Evolutionary conservation across 305 asterid genomes (phyloP).

Genomic region (Fraxinus latifolia): DNA sequence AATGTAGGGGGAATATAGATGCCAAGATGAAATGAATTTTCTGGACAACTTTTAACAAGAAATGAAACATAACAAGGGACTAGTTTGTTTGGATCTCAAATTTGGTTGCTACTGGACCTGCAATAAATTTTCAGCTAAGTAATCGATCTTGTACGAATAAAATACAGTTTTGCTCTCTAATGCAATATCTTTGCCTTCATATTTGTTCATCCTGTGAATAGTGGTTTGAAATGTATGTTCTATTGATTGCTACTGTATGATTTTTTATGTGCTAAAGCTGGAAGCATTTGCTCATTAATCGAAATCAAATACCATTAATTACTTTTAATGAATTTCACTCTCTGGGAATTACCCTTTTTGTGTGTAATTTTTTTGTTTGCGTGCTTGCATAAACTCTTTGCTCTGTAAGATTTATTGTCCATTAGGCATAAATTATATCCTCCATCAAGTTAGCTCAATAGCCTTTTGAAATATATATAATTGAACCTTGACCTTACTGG

Average conservation of each 20-base stretch:
- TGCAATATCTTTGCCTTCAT: background rate
- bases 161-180: background rate
- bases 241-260: background rate
- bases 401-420: background rate
- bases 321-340: background rate
- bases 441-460: background rate
- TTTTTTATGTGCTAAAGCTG: background rate
- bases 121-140: constrained; percentile 2
- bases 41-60: background rate
- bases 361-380: background rate
- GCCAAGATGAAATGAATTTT: constrained; percentile 5
- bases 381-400: background rate
- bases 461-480: background rate
- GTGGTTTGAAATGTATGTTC: background rate
- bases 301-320: background rate
- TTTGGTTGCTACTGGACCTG: background rate
- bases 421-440: background rate
- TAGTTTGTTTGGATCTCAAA: constrained; percentile 1
- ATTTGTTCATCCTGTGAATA: background rate
- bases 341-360: background rate
- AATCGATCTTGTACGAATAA: background rate
- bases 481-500: constrained; percentile 18
- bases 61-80: background rate
- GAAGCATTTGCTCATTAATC: background rate
- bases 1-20: background rate